These are phyloP conservation scores for Peronospora farinosa DNA, from an alignment of 352 stramenopile species.

Conservation along the genomic window DNA sequence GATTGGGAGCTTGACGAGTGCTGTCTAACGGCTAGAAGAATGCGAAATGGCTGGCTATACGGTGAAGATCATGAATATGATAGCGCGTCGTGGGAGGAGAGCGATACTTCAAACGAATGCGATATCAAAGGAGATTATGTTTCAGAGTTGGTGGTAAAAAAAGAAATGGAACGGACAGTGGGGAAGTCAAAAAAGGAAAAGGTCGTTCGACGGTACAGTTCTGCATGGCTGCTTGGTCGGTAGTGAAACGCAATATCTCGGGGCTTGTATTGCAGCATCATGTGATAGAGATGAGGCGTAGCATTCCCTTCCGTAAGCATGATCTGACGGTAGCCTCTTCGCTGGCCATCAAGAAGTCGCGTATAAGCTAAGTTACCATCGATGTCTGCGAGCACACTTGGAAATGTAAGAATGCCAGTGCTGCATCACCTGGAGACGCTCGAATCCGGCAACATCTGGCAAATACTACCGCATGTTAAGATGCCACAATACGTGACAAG, in stretches of 20 bases:
- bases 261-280: conserved; percentile 5
- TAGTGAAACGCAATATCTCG: conserved; percentile 22
- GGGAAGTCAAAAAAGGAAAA: background rate
- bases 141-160: background rate
- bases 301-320: background rate
- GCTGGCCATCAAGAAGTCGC: conserved; percentile 9
- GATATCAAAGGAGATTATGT: conserved; percentile 8
- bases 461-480: background rate
- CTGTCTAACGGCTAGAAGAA: conserved; percentile 14
- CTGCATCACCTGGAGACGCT: background rate
- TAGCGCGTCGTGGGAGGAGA: too few relatives aligned
- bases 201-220: background rate
- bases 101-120: conserved; percentile 15
- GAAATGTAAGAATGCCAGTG: conserved; percentile 22
- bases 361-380: conserved; percentile 30
- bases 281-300: conserved; percentile 6
- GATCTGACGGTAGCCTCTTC: background rate
- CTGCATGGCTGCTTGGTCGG: conserved; percentile 4
- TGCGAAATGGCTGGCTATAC: conserved; percentile 27
- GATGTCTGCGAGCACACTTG: conserved; percentile 20
- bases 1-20: conserved; percentile 4
- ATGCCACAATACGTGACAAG: conserved; percentile 3
- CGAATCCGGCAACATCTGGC: conserved; percentile 2
- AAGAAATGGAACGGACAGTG: too few relatives aligned
- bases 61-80: too few relatives aligned